A percentile compares a stretch with the other conserved stretches of the same genome.
Evolutionary conservation across 2,329 filamentous ascomycete genomes (phyloP).

Genomic region (Chaetomium sp.): DNA sequence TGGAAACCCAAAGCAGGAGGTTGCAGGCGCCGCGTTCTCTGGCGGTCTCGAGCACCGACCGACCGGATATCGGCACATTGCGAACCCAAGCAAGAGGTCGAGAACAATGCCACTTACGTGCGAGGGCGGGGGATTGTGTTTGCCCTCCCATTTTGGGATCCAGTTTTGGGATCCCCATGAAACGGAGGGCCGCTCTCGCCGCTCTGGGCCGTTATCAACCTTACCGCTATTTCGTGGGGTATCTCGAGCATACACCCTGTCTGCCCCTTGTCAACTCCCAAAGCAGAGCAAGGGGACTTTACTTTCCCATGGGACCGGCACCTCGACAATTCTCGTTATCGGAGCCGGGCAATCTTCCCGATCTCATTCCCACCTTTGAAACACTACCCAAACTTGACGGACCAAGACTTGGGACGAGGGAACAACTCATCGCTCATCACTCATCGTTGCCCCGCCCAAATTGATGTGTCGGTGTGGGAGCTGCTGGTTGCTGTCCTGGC

Average conservation of each 20-base stretch:
- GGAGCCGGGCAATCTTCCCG: constrained; percentile 14
- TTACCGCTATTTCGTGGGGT: background rate
- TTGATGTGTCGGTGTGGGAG: too few relatives aligned
- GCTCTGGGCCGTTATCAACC: too few relatives aligned
- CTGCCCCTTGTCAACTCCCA: background rate
- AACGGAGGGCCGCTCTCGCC: background rate
- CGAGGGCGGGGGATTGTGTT: background rate
- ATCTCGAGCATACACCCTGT: background rate
- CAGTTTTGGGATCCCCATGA: background rate
- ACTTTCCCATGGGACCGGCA: constrained; percentile 1
- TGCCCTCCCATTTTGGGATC: too few relatives aligned
- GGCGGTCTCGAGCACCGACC: constrained; percentile 5
- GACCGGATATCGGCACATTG: constrained; percentile 19
- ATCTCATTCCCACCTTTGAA: background rate
- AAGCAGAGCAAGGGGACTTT: background rate
- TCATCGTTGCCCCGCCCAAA: too few relatives aligned
- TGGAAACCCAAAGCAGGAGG: background rate
- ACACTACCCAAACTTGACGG: background rate
- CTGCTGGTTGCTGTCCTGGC: too few relatives aligned
- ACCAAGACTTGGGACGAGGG: too few relatives aligned
- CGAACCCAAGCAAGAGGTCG: background rate
- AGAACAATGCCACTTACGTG: background rate
- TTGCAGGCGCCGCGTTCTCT: constrained; percentile 1
- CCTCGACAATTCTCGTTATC: constrained; percentile 3
- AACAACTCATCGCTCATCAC: too few relatives aligned